Evolutionary conservation across 169 alveolate species (phyloP), one percentile per base, ranked within the genome.

Genomic region (Cryptosporidium felis): DNA sequence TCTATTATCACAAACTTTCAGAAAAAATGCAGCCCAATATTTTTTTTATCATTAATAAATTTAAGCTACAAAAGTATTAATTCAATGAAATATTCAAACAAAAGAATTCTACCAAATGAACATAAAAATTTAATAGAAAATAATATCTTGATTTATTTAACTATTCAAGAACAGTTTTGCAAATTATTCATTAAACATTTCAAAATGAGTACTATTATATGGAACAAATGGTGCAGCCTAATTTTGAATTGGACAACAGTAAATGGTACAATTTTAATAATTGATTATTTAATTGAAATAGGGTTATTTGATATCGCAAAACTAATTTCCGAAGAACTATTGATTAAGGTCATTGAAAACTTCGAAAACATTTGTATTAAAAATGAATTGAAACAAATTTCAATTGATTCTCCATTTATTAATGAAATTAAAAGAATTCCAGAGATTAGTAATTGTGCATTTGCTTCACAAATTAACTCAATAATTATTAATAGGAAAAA

Each of bases 111-210:
- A 18, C 23, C 79, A 38, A 74, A 46, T 42, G 65, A 46, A 2
- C 66, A 28, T n/a, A 89, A 44, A 16, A 59, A 82, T 21, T 81
- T 89, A 14, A 80, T 59, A 42, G 58, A 53, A 45, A 81, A 26
- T 23, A 61, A 34, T 65, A 66, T 46, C 56, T 1, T 28, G n/a
- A 10, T 60, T 28, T 21, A 36, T 60, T 60, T 60, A 60, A 60
- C 6, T 10, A 14, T 65, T 1, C 59, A 45, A 46, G 49, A 49
- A 46, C 5, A 18, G 0, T 65, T 65, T 30, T 46, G 60, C 42
- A 65, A 32, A 46, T 45, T 41, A 65, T 45, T 18, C n/a, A 45
- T 65, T 21, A 65, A 65, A 14, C 0, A 28, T 28, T 46, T 65
- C 49, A 47, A 26, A 10, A 53, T 32, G 12, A 26, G 32, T n/a